Evolutionary conservation across 2,329 filamentous ascomycete genomes (phyloP).

Genomic region (Plenodomus biglobosus): DNA sequence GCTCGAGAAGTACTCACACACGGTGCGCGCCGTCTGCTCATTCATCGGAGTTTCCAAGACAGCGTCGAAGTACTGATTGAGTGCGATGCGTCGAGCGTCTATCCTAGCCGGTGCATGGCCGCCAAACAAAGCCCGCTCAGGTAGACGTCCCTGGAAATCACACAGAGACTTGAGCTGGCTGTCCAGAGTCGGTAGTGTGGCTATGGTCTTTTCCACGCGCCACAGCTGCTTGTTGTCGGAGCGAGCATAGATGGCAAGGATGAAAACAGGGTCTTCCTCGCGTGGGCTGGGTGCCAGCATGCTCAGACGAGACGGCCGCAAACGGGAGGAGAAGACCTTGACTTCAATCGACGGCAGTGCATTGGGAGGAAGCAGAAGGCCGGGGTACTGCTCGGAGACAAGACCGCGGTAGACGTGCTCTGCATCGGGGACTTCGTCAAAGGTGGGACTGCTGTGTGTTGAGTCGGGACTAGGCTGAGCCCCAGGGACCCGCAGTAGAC

Average conservation of each 20-base stretch:
- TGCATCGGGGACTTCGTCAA: conserved; percentile 37
- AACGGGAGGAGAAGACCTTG: conserved; percentile 87
- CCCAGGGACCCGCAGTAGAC: conserved; percentile 34
- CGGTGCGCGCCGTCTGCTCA: conserved; percentile 70
- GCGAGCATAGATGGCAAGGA: conserved; percentile 79
- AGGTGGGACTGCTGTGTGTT: conserved; percentile 27
- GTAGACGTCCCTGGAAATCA: conserved; percentile 73
- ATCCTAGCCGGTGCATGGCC: conserved; percentile 93
- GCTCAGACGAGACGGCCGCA: conserved; percentile 87
- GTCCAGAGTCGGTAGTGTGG: conserved; percentile 79
- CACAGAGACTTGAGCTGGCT: conserved; percentile 73
- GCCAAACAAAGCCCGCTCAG: conserved; percentile 82
- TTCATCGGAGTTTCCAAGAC: conserved; percentile 82
- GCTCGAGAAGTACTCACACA: conserved; percentile 82
- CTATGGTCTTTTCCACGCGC: conserved; percentile 90
- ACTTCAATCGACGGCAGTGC: conserved; percentile 83
- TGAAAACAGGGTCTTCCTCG: conserved; percentile 94
- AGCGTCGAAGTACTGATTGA: conserved; percentile 84
- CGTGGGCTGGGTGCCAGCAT: conserved; percentile 75
- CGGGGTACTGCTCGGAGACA: conserved; percentile 82
- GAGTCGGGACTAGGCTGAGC: conserved; percentile 39
- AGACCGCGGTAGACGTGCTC: conserved; percentile 72
- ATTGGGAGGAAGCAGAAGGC: conserved; percentile 82
- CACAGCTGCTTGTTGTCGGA: conserved; percentile 78
- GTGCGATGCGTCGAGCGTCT: conserved; percentile 76